A percentile compares a stretch with the other conserved stretches of the same genome.
phyloP scores from a whole-genome alignment of 768 basidiomycete genomes.

The Russula olivacea region DNA sequence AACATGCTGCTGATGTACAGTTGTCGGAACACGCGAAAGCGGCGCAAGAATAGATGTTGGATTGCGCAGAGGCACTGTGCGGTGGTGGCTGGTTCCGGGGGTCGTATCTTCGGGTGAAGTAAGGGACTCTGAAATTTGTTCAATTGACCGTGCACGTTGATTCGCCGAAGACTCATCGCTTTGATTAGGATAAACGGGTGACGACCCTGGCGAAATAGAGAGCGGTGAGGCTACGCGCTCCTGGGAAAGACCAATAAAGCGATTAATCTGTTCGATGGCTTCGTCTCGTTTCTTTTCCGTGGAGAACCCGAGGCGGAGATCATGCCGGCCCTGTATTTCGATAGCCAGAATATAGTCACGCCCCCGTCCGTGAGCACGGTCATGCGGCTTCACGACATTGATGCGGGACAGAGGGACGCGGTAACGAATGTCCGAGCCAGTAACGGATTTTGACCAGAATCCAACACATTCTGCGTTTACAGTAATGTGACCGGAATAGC shows the following conservation, averaged over 20 bases:
- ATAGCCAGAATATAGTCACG: slow-evolving; percentile 12
- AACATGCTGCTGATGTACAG: slow-evolving; percentile 31
- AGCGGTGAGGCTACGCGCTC: slow-evolving; percentile 4
- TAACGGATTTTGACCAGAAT: slow-evolving; percentile 22
- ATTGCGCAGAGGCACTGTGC: slow-evolving; percentile 4
- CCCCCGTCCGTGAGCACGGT: background rate
- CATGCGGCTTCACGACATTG: slow-evolving; percentile 10
- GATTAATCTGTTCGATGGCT: slow-evolving; percentile 13
- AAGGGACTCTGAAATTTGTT: background rate
- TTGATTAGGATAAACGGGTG: background rate
- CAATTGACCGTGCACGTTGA: background rate
- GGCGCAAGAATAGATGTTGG: slow-evolving; percentile 42
- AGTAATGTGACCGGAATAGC: slow-evolving; percentile 16
- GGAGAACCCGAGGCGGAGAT: slow-evolving; percentile 18
- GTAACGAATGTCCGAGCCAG: slow-evolving; percentile 19
- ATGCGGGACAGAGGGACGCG: slow-evolving; percentile 20
- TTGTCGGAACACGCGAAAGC: slow-evolving; percentile 39
- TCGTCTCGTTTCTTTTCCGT: slow-evolving; percentile 16
- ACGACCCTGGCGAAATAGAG: background rate
- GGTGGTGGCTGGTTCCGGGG: background rate
- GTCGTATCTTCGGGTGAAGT: background rate
- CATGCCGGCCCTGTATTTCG: slow-evolving; percentile 15
- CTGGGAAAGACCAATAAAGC: slow-evolving; percentile 7
- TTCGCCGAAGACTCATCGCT: background rate
- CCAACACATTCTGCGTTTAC: slow-evolving; percentile 19